phyloP scores from a whole-genome alignment of 1,139 yeast genomes.

The Hansenula lynferdii region DNA sequence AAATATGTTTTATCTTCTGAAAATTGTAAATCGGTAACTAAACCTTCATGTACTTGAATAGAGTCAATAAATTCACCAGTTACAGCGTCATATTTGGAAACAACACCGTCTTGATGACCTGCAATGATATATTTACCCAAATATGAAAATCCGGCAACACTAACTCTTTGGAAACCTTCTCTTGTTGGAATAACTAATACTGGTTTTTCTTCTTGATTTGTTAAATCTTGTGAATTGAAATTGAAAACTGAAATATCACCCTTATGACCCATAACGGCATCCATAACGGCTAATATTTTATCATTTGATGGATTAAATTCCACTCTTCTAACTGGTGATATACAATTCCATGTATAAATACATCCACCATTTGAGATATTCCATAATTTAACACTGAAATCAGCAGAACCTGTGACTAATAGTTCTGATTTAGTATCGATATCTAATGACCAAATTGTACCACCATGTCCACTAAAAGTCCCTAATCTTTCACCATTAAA shows the following conservation, averaged over 20 bases:
- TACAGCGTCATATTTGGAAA: conserved; percentile 72
- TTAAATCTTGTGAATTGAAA: conserved; percentile 42
- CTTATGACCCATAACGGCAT: conserved; percentile 87
- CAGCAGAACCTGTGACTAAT: conserved; percentile 90
- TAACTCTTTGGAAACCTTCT: conserved; percentile 55
- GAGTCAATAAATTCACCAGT: conserved; percentile 67
- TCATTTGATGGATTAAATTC: conserved; percentile 76
- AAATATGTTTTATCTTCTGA: conserved; percentile 85
- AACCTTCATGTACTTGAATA: conserved; percentile 67
- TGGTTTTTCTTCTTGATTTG: conserved; percentile 46
- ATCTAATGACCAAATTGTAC: conserved; percentile 96
- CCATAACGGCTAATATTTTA: conserved; percentile 73
- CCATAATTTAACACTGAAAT: conserved; percentile 84
- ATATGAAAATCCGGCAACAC: conserved; percentile 88
- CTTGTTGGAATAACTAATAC: conserved; percentile 58
- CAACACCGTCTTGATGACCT: conserved; percentile 83
- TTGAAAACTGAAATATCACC: conserved; percentile 74
- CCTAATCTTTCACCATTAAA: conserved; percentile 97
- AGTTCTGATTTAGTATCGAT: conserved; percentile 64
- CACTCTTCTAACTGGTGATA: conserved; percentile 88
- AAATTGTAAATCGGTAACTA: conserved; percentile 86
- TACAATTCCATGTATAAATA: conserved; percentile 67
- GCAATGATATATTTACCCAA: conserved; percentile 71
- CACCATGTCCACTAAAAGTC: conserved; percentile 83
- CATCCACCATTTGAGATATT: conserved; percentile 73